phyloP scores from a whole-genome alignment of 169 alveolate species.

The Theileria parva region DNA sequence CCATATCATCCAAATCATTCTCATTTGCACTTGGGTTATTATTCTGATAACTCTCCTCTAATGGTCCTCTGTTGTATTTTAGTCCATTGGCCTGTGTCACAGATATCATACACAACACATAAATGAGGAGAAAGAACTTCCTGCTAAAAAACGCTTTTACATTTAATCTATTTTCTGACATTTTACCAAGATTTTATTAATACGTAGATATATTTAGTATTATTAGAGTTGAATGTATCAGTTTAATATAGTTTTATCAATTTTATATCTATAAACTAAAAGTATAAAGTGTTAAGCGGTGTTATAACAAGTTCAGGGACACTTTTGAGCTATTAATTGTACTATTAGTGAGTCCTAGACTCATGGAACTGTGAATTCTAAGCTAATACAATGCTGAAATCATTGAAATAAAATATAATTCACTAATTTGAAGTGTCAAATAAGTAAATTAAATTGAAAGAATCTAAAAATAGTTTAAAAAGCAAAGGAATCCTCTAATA shows the following conservation, averaged over 20 bases:
- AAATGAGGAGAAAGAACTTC: not conserved
- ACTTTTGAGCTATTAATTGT: constrained; percentile 1
- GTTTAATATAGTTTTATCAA: not conserved
- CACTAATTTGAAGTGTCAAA: too few species aligned
- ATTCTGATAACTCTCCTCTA: not conserved
- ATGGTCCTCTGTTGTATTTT: constrained; percentile 17
- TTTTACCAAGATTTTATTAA: not conserved
- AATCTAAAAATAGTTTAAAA: not conserved
- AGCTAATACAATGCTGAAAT: not conserved
- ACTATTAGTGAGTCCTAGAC: constrained; percentile 4
- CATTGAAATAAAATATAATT: too few species aligned
- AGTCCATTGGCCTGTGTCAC: constrained; percentile 1
- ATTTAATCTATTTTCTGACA: not conserved
- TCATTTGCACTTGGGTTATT: not conserved
- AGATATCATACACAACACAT: not conserved
- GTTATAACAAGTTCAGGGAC: not conserved
- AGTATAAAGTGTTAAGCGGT: not conserved
- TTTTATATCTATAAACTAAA: not conserved
- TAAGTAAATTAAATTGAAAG: not conserved
- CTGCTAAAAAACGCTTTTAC: not conserved
- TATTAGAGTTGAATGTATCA: not conserved
- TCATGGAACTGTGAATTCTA: not conserved
- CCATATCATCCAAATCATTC: not conserved
- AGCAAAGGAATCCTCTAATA: not conserved
- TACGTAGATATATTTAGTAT: not conserved